Evolutionary conservation across 768 basidiomycete genomes (phyloP).

Genomic region (Pisolithus tinctorius): DNA sequence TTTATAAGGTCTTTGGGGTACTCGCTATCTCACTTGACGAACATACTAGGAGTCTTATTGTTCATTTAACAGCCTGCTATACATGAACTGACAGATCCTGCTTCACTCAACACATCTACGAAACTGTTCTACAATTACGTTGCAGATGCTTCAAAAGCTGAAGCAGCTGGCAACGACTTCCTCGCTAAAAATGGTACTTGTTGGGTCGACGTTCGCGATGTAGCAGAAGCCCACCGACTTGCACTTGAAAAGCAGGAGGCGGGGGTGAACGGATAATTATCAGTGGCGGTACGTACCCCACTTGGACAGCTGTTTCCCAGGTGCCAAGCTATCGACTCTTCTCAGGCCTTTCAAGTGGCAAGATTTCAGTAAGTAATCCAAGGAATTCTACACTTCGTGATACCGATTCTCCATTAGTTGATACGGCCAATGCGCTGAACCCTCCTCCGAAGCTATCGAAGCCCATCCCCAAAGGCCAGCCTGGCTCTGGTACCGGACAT

Average conservation of each 20-base stretch:
- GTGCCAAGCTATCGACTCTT: neutral
- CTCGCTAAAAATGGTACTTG: slow-evolving; percentile 17
- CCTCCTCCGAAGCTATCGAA: slow-evolving; percentile 26
- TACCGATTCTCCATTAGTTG: slow-evolving; percentile 21
- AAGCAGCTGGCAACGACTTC: slow-evolving; percentile 18
- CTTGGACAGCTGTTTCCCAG: neutral
- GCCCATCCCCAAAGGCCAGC: slow-evolving; percentile 26
- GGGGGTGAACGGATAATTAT: slow-evolving; percentile 54
- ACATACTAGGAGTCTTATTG: neutral
- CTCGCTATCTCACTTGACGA: neutral
- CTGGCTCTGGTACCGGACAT: slow-evolving; percentile 25
- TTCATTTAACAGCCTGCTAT: slow-evolving; percentile 31
- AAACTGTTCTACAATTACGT: slow-evolving; percentile 29
- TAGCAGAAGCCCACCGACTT: slow-evolving; percentile 45
- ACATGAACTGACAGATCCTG: slow-evolving; percentile 31
- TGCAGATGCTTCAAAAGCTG: slow-evolving; percentile 13
- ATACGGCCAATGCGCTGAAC: slow-evolving; percentile 29
- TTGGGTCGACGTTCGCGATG: slow-evolving; percentile 51
- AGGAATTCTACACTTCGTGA: neutral
- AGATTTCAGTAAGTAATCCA: slow-evolving; percentile 19
- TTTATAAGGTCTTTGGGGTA: slow-evolving; percentile 24
- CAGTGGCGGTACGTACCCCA: slow-evolving; percentile 21
- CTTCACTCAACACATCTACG: slow-evolving; percentile 36
- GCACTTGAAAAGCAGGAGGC: slow-evolving; percentile 48
- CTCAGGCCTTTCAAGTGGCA: slow-evolving; percentile 26